Evolutionary conservation across 345 rosid genomes (phyloP), one percentile per base, ranked within the genome.

Genomic region (Lumnitzera racemosa): DNA sequence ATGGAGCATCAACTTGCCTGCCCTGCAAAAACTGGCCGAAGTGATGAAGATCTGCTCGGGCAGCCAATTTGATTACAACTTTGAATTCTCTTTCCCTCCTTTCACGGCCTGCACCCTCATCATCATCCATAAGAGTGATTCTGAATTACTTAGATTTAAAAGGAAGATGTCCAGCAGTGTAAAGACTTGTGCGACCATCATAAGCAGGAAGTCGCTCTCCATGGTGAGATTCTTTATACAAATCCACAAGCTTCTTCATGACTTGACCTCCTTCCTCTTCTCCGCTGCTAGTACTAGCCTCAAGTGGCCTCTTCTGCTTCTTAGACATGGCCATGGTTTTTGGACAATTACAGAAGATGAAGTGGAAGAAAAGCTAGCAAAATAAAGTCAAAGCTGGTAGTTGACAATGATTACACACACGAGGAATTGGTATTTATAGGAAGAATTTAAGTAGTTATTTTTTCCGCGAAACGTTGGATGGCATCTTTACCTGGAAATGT

Each of bases 111-210:
- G 73, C 17, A 54, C 79, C 84, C 54, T 79, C 84, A 53, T 82
- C 87, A 31, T 79, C 83, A 43, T 77, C 79, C 43, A 76, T 57
- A 41, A 82, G 79, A 15, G 67, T 70, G 61, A 79, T 73, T 16
- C 36, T 65, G 61, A 82, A 82, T 20, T 82, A 84, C 64, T 77
- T 82, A 0, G 78, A 70, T 9, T 50, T 23, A 63, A 82, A 82
- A 10, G 84, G 82, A 59, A 82, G 72, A 14, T 82, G 70, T 12
- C 84, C 82, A 12, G 84, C 87, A 16, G 87, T 82, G 49, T 79
- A 82, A 4, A 82, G 76, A 48, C 80, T 73, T 52, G 79, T 82
- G 23, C 84, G 67, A 5, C 87, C 87, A 74, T 82, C 84, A 64
- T 82, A 82, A 13, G 81, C 87, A 31, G 87, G 87, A 56, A 77